Evolutionary conservation across 192 early-diverging fungal species (phyloP).

Genomic region (Umbelopsis ramanniana): DNA sequence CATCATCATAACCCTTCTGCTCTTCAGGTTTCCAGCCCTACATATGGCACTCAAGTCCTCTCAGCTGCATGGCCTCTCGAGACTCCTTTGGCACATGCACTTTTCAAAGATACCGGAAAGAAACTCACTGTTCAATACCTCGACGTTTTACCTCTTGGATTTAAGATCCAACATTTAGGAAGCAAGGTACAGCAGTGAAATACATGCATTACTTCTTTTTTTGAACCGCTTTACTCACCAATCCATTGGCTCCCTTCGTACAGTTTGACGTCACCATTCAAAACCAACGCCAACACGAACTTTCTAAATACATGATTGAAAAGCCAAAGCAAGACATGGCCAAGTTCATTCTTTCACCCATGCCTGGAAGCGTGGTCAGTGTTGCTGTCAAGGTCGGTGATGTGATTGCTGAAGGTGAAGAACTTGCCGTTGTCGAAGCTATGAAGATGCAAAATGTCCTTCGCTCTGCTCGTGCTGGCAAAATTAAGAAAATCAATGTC

Average conservation of each 20-base stretch:
- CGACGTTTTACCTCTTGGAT: slow-evolving; percentile 72
- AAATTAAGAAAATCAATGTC: slow-evolving; percentile 78
- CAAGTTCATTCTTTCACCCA: slow-evolving; percentile 79
- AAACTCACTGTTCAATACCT: slow-evolving; percentile 72
- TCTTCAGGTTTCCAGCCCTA: slow-evolving; percentile 38
- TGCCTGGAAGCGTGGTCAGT: slow-evolving; percentile 90
- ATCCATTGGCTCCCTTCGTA: background rate
- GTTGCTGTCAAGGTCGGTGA: slow-evolving; percentile 84
- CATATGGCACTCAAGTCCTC: slow-evolving; percentile 41
- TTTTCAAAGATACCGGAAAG: slow-evolving; percentile 40
- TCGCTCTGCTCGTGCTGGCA: slow-evolving; percentile 75
- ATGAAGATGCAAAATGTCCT: slow-evolving; percentile 99
- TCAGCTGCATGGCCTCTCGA: slow-evolving; percentile 75
- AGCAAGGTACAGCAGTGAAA: slow-evolving; percentile 52
- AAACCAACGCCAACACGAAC: slow-evolving; percentile 62
- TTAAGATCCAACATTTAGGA: slow-evolving; percentile 81
- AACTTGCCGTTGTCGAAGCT: slow-evolving; percentile 89
- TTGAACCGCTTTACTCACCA: background rate
- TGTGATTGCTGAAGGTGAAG: slow-evolving; percentile 77
- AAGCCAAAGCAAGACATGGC: slow-evolving; percentile 75
- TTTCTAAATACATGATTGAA: slow-evolving; percentile 74
- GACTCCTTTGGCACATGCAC: slow-evolving; percentile 66
- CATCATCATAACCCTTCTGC: background rate
- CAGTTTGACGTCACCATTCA: slow-evolving; percentile 75
- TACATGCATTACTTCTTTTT: too few species aligned